A percentile compares a stretch with the other conserved stretches of the same genome.
phyloP scores from a whole-genome alignment of 371 early-diverging fungal genomes.

The Conidiobolus incongruus region DNA sequence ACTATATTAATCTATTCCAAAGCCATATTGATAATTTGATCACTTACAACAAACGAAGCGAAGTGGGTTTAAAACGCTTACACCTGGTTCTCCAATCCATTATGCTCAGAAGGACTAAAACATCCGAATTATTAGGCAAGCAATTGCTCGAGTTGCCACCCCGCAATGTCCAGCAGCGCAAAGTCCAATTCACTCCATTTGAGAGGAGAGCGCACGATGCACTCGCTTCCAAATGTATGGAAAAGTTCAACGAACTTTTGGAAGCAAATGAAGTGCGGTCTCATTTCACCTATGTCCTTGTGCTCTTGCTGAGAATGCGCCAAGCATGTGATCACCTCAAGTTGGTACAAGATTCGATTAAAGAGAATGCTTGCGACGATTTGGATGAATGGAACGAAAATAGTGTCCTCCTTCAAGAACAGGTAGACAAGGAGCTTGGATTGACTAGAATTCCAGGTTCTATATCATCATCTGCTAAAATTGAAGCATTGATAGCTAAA shows the following conservation, averaged over 20 bases:
- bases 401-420: too few relatives aligned
- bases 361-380: too few relatives aligned
- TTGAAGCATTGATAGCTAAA: too few relatives aligned
- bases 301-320: constrained; percentile 23
- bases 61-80: constrained; percentile 22
- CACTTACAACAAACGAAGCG: constrained; percentile 7
- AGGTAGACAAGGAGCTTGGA: too few relatives aligned
- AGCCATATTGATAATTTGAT: not conserved
- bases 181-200: constrained; percentile 19
- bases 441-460: too few relatives aligned
- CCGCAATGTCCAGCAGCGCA: constrained; percentile 22
- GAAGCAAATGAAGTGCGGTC: constrained; percentile 17
- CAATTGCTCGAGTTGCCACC: constrained; percentile 34
- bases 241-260: constrained; percentile 15
- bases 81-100: constrained; percentile 33
- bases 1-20: constrained; percentile 11
- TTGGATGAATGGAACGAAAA: too few relatives aligned
- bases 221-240: constrained; percentile 20
- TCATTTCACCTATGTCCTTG: constrained; percentile 29
- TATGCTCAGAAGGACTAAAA: constrained; percentile 49
- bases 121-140: constrained; percentile 28
- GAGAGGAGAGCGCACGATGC: constrained; percentile 34
- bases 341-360: too few relatives aligned
- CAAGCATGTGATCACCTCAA: constrained; percentile 57
- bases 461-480: too few relatives aligned